Evolutionary conservation across 2,329 filamentous ascomycete genomes (phyloP).

Genomic region (Scedosporium aurantiacum): DNA sequence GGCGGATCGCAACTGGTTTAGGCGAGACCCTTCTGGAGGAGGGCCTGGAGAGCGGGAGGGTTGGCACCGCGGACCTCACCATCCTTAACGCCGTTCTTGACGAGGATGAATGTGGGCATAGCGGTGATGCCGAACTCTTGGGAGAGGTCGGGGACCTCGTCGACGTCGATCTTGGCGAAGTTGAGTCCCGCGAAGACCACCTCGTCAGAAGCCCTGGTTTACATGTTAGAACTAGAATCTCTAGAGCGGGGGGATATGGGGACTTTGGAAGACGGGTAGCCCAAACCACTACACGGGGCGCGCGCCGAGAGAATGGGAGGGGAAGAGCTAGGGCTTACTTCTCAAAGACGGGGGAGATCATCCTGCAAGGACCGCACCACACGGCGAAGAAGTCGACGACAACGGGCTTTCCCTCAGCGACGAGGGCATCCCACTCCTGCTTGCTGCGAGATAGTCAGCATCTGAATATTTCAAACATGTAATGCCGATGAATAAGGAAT

Average conservation of each 20-base stretch:
- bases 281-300: no score
- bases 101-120: conserved; percentile 51
- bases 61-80: conserved; percentile 5
- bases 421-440: conserved; percentile 6
- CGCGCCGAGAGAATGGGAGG: not conserved
- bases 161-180: conserved; percentile 51
- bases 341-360: conserved; percentile 63
- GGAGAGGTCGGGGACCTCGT: conserved; percentile 39
- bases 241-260: not conserved
- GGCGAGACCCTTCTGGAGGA: not conserved
- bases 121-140: conserved; percentile 37
- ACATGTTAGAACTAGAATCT: not conserved
- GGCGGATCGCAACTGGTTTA: not conserved
- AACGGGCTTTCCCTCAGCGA: conserved; percentile 43
- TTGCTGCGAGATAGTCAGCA: conserved; percentile 2
- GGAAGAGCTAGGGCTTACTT: conserved; percentile 11
- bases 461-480: not conserved
- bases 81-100: conserved; percentile 36
- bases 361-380: conserved; percentile 95
- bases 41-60: not conserved
- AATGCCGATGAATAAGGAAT: not conserved
- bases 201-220: not conserved
- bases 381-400: conserved; percentile 79
- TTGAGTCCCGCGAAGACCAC: not conserved
- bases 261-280: no score